Conservation (phyloP, 768 basidiomycete genomes). For the Chlorophyllum brunneum region DNA sequence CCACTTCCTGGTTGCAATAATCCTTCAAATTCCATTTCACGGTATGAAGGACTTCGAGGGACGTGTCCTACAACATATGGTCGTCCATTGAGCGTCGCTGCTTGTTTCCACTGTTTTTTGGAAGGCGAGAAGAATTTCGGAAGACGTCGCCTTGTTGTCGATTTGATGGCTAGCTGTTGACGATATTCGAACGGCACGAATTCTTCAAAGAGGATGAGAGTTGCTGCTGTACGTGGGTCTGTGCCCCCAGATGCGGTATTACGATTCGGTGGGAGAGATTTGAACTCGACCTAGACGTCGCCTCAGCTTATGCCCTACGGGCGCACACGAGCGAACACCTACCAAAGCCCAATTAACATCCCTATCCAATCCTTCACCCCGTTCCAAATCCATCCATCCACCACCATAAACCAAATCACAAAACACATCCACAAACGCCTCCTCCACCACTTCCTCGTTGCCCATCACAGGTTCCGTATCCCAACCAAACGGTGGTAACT, state of each 20-base stretch:
- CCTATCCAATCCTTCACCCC: constrained; percentile 70
- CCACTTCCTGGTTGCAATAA: constrained; percentile 52
- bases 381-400: constrained; percentile 80
- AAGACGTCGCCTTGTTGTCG: constrained; percentile 53
- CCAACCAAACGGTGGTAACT: constrained; percentile 86
- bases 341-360: constrained; percentile 95
- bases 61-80: constrained; percentile 67
- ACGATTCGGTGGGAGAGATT: constrained; percentile 54
- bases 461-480: constrained; percentile 84
- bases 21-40: constrained; percentile 79
- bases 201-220: constrained; percentile 87
- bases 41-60: constrained; percentile 45
- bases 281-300: constrained; percentile 73
- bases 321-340: constrained; percentile 20
- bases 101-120: constrained; percentile 74
- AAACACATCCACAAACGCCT: constrained; percentile 85
- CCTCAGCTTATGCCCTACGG: not conserved
- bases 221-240: constrained; percentile 71
- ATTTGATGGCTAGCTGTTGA: constrained; percentile 61
- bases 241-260: constrained; percentile 29
- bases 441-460: constrained; percentile 80
- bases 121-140: constrained; percentile 63
- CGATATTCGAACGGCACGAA: constrained; percentile 88
- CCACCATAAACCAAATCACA: constrained; percentile 78
- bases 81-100: constrained; percentile 75